Percentiles rank a stretch among this genome's conserved stretches.
These are phyloP conservation scores for Mycena amicta DNA, from an alignment of 768 basidiomycete species.

Conservation along the genomic window DNA sequence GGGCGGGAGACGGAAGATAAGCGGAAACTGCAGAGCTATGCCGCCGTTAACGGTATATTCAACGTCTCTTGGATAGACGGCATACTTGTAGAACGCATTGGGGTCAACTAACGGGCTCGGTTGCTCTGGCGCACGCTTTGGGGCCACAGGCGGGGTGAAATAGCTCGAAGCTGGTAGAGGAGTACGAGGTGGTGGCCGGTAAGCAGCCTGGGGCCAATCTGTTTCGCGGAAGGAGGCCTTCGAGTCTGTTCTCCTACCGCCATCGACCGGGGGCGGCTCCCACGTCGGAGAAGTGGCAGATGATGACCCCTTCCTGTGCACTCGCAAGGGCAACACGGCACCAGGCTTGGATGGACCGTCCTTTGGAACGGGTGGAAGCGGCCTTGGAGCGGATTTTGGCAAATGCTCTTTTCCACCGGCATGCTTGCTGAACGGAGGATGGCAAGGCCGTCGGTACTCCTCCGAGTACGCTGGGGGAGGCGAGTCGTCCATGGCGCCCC, in stretches of 20 bases:
- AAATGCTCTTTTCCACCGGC: background rate
- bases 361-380: constrained; percentile 11
- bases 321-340: constrained; percentile 13
- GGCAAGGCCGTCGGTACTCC: constrained; percentile 9
- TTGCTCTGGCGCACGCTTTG: constrained; percentile 4
- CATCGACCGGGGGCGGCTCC: constrained; percentile 10
- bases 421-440: background rate
- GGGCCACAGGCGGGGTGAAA: background rate
- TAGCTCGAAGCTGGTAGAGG: background rate
- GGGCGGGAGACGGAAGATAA: too few species aligned
- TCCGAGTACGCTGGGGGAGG: constrained; percentile 21
- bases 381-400: constrained; percentile 2
- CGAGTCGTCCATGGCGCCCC: constrained; percentile 14
- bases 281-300: too few species aligned
- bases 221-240: background rate
- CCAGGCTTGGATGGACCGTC: constrained; percentile 3
- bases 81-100: constrained; percentile 21
- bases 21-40: constrained; percentile 58
- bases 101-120: constrained; percentile 7
- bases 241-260: background rate
- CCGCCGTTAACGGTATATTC: background rate
- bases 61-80: background rate
- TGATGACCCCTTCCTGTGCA: constrained; percentile 21
- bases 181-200: background rate
- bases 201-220: background rate